Evolutionary conservation across 139 green algal species (phyloP), one percentile per base, ranked within the genome.

Genomic region (Chlamydomonas sp.): DNA sequence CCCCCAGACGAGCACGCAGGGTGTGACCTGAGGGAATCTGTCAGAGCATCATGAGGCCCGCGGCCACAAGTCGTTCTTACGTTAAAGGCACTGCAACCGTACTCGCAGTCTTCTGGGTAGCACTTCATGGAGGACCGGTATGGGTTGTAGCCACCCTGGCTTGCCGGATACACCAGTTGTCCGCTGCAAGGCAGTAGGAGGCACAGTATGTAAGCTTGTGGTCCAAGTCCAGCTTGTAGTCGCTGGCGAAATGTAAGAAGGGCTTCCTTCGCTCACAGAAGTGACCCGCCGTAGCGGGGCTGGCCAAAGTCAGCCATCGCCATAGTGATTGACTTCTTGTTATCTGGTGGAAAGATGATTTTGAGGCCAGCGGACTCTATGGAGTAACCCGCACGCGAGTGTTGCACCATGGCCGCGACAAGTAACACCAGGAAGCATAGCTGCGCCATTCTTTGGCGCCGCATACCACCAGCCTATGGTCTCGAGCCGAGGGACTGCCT

Each of bases 221-320:
- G 31, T 49, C 68, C 14, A 4, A 58, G 18, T 12, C 0, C 72
- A 6, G 68, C 20, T 77, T 58, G 79, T 17, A 80, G 5, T 20
- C 69, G 79, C 8, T 15, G 7, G 57, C 3, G 31, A 59, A n/a
- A 61, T 20, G 2, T 67, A 14, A 31, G 18, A 15, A 6, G 17
- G 63, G 49, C 72, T 63, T 62, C 7, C 59, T 63, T 77, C 5
- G 16, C 91, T 93, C 60, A 95, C 92, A 93, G 89, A 8, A 97
- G 78, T 1, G 80, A 67, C 1, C 89, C 95, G 57, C 96, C 95
- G 84, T 97, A 98, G 58, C 93, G 91, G 0, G 94, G 92, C 68
- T 83, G 79, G 10, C 96, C 95, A 85, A 98, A 98, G 83, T 98
- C 95, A 12, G 93, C 95, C 72, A 98, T 87, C 1, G 92, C 90